Base-by-base conservation (phyloP, 129 eudicot species). In the Heracleum sosnowskyi region DNA sequence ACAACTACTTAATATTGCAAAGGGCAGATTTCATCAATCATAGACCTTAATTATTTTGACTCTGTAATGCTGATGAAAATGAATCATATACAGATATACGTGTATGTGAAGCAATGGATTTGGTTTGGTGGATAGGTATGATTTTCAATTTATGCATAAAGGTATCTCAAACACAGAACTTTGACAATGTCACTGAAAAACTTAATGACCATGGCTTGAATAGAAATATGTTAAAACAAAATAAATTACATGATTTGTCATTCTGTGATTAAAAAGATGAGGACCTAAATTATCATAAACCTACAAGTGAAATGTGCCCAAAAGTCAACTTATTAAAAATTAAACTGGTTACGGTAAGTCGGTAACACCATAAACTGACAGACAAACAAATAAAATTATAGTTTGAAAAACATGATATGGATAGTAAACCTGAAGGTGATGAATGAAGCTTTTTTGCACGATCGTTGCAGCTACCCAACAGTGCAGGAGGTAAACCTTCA, bases 391-490 rank as follows among this genome's bases (percentile, higher is more conserved):
- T n/a, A 29, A 29, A 64, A 31, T 12, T 15, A 64, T 4, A 12
- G 37, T 29, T 64, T 64, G 37, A 64, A 34, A 76, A 3, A 68
- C 7, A 20, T n/a, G 41, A 69, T 16, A 15, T 69, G 46, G 26
- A 17, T 5, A 36, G 44, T 36, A 5, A 81, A 92, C 99, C 99
- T 81, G 96, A 90, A 77, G 97, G 95, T 28, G 99, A 92, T 69
- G 92, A 92, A 81, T 96, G 99, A 64, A 96, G 97, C 72, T 90
- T 92, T 82, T 90, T 92, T 13, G 99, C 99, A 64, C 93, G 96
- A 69, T 92, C 97, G 73, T 96, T 92, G 84, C 97, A 92, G 86
- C 99, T 92, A 79, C 99, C 99, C 83, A 95, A 73, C 44, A 95
- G 84, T 7, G 97, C 99, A 62, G 97, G 97, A 82, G 99, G 97